phyloP scores from a whole-genome alignment of 139 green algal species.

The Chlorella sp. region DNA sequence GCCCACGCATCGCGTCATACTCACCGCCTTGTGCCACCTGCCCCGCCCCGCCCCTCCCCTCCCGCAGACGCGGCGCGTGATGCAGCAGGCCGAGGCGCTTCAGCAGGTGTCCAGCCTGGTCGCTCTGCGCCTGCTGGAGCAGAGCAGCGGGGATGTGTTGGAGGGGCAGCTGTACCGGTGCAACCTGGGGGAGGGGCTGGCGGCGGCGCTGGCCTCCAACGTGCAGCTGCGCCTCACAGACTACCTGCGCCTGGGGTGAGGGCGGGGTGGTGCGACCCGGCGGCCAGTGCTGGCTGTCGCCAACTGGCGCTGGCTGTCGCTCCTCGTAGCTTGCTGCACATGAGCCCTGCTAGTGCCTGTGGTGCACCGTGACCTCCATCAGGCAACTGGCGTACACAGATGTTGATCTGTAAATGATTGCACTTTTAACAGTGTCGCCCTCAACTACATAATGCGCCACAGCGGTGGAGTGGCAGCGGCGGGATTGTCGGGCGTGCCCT shows the following conservation, averaged over 20 bases:
- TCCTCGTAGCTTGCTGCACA: too few species aligned
- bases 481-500: too few species aligned
- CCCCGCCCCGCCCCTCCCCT: background rate
- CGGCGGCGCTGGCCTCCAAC: constrained; percentile 47
- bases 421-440: too few species aligned
- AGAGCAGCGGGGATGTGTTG: constrained; percentile 43
- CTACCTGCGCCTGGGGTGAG: constrained; percentile 50
- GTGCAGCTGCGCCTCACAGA: constrained; percentile 44
- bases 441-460: too few species aligned
- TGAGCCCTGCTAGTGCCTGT: too few species aligned
- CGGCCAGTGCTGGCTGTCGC: too few species aligned
- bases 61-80: constrained; percentile 16
- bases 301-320: too few species aligned
- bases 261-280: too few species aligned
- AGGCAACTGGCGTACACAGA: too few species aligned
- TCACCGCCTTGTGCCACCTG: background rate
- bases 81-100: constrained; percentile 32
- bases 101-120: constrained; percentile 50
- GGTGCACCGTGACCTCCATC: too few species aligned
- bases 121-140: constrained; percentile 54
- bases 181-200: constrained; percentile 50
- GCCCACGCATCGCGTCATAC: background rate
- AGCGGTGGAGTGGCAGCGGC: too few species aligned
- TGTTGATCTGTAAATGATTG: too few species aligned
- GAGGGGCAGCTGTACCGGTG: constrained; percentile 54